Percentiles rank a stretch among this genome's conserved stretches.
phyloP scores from a whole-genome alignment of 768 basidiomycete species.

The Mycena capillaripes region DNA sequence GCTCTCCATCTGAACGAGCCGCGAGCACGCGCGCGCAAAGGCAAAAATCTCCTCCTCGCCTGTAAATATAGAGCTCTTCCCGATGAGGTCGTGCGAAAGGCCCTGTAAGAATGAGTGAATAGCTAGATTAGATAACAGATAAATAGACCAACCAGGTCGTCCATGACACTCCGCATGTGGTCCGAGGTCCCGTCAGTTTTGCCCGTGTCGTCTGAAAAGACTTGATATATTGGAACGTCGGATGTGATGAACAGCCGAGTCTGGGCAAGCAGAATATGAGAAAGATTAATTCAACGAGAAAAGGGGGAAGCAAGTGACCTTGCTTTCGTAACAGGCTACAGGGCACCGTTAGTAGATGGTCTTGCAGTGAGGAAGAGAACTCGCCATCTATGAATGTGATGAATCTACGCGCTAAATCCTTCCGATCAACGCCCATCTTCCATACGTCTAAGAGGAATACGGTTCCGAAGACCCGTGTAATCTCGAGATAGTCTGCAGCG shows the following conservation, averaged over 20 bases:
- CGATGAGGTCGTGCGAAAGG: conserved; percentile 80
- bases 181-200: conserved; percentile 67
- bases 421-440: conserved; percentile 87
- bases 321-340: conserved; percentile 92
- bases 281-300: neutral
- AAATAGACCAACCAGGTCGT: conserved; percentile 80
- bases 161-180: conserved; percentile 95
- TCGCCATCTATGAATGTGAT: conserved; percentile 96
- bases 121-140: neutral
- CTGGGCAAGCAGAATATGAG: conserved; percentile 55
- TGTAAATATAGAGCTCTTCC: conserved; percentile 90
- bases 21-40: conserved; percentile 93
- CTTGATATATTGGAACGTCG: conserved; percentile 90
- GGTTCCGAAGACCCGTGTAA: conserved; percentile 89
- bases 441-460: conserved; percentile 91
- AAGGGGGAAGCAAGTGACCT: conserved; percentile 56
- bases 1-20: conserved; percentile 92
- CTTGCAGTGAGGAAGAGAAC: conserved; percentile 40
- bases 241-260: conserved; percentile 94
- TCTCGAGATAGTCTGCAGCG: conserved; percentile 96
- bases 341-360: neutral
- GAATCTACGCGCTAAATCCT: conserved; percentile 94
- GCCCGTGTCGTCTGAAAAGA: conserved; percentile 83
- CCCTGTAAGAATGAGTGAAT: conserved; percentile 64
- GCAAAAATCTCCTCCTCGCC: conserved; percentile 99